Conservation (phyloP, 192 early-diverging fungal species). For the Powellomyces hirtus region DNA sequence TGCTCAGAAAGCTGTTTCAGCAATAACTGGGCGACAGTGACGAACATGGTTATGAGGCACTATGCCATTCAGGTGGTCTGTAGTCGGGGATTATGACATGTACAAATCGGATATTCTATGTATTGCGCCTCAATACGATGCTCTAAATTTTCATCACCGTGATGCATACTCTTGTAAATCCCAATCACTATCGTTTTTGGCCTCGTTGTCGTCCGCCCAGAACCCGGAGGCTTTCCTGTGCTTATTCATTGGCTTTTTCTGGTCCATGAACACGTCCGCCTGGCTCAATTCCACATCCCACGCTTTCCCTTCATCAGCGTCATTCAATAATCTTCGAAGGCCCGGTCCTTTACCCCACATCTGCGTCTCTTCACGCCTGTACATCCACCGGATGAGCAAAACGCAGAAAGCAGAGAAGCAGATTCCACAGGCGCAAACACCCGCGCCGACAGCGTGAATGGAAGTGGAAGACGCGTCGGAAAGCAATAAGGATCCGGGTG, state of each 20-base stretch:
- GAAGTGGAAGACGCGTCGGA: neutral
- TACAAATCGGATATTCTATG: too few relatives aligned
- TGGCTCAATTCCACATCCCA: slow-evolving; percentile 39
- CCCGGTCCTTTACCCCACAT: slow-evolving; percentile 32
- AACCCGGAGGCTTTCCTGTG: neutral
- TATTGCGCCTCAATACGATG: too few relatives aligned
- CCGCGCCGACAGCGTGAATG: slow-evolving; percentile 2
- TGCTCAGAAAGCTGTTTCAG: too few relatives aligned
- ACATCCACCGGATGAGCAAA: slow-evolving; percentile 22
- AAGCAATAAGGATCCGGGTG: slow-evolving; percentile 9
- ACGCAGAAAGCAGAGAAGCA: slow-evolving; percentile 12
- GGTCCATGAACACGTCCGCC: slow-evolving; percentile 17
- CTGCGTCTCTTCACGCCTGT: slow-evolving; percentile 30
- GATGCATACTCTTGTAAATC: slow-evolving; percentile 27
- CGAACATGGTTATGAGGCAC: too few relatives aligned
- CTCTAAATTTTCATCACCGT: too few relatives aligned
- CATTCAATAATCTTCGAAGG: slow-evolving; percentile 36
- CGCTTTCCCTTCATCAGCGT: slow-evolving; percentile 37
- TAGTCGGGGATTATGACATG: too few relatives aligned
- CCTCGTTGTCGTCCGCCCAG: neutral
- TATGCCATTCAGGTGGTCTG: too few relatives aligned
- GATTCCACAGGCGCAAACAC: slow-evolving; percentile 8
- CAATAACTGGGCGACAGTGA: too few relatives aligned
- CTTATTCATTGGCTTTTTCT: slow-evolving; percentile 12
- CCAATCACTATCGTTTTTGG: slow-evolving; percentile 10